phyloP scores from a whole-genome alignment of 805 yeast genomes.

The Saturnispora quitensis region DNA sequence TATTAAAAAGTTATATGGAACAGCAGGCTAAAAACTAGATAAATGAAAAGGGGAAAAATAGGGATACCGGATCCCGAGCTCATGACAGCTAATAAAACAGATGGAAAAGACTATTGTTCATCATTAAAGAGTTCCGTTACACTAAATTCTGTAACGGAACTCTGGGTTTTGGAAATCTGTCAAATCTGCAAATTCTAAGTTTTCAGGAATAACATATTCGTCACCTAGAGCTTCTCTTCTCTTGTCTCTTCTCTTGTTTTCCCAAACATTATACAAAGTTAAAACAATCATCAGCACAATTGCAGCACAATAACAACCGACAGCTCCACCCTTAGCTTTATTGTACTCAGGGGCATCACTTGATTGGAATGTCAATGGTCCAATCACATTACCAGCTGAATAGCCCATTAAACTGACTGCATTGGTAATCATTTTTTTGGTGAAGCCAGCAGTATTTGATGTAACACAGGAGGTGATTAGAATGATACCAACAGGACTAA shows the following conservation, averaged over 20 bases:
- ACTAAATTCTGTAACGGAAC: constrained; percentile 34
- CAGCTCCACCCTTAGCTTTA: constrained; percentile 38
- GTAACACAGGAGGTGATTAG: constrained; percentile 17
- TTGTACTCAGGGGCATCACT: constrained; percentile 34
- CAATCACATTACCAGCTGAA: constrained; percentile 39
- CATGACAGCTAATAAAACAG: neutral
- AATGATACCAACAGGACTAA: constrained; percentile 17
- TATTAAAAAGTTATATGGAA: neutral
- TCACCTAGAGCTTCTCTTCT: constrained; percentile 11
- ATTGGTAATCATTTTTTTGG: constrained; percentile 39
- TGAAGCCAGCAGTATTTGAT: constrained; percentile 36
- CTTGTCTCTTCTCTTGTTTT: constrained; percentile 26
- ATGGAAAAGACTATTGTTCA: neutral
- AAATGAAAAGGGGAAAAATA: neutral
- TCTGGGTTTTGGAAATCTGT: constrained; percentile 43
- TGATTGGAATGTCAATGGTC: constrained; percentile 45
- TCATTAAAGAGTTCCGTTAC: neutral
- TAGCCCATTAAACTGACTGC: constrained; percentile 36
- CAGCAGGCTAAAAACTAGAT: neutral
- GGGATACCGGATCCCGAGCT: neutral
- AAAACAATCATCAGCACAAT: constrained; percentile 29
- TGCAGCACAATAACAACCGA: constrained; percentile 34
- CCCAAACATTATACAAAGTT: constrained; percentile 26
- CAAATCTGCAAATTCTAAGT: constrained; percentile 29
- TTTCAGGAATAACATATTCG: constrained; percentile 23